Conservation (phyloP, 148 eudicot genomes). For the Rhododendron ferrugineum region DNA sequence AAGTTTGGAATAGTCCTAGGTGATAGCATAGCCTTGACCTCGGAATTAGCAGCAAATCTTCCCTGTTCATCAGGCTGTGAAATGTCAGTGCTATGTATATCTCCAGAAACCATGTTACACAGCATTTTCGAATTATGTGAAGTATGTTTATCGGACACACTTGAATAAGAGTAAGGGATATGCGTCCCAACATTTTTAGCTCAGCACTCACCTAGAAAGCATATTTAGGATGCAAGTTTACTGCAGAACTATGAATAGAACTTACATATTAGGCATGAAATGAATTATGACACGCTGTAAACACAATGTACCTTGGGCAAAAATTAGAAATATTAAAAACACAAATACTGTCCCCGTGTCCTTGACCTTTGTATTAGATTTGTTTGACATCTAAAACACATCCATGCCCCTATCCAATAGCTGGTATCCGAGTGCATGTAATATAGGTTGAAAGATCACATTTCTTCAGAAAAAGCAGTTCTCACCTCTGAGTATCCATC, state of each 20-base stretch:
- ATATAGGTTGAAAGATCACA: not conserved
- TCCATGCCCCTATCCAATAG: not conserved
- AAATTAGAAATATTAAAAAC: not conserved
- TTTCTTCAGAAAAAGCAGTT: slow-evolving; percentile 6
- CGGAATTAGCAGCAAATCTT: slow-evolving; percentile 20
- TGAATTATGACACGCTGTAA: not conserved
- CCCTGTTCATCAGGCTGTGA: slow-evolving; percentile 19
- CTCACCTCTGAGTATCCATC: slow-evolving; percentile 32
- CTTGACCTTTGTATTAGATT: not conserved
- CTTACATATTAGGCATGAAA: not conserved
- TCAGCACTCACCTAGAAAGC: not conserved
- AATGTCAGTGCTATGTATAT: slow-evolving; percentile 8
- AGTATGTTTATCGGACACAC: not conserved
- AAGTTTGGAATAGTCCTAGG: slow-evolving; percentile 27
- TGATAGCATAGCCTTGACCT: slow-evolving; percentile 22
- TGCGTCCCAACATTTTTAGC: not conserved
- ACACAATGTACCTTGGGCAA: not conserved
- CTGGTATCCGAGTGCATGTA: not conserved
- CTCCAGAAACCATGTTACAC: slow-evolving; percentile 6
- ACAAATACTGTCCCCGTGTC: not conserved
- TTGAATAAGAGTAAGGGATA: not conserved
- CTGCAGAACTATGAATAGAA: not conserved
- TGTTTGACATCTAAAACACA: not conserved
- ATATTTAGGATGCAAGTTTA: not conserved
- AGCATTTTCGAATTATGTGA: not conserved